Evolutionary conservation across 2,329 filamentous ascomycete species (phyloP), one percentile per base, ranked within the genome.

Genomic region (Talaromyces atroroseus): DNA sequence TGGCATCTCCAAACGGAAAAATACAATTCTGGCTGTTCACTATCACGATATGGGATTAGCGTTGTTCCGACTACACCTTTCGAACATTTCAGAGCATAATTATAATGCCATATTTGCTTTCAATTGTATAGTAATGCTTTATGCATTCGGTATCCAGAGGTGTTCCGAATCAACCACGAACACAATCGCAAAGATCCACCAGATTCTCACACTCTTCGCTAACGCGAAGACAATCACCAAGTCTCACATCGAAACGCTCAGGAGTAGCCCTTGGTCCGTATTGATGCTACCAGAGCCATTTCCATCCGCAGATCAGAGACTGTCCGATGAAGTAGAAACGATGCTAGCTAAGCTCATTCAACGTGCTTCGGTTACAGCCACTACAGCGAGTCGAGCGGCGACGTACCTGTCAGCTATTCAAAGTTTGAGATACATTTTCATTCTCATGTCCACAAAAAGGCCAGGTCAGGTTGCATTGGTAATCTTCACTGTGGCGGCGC

Each of bases 81-180:
- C 38, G 3, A 53, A 58, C 34, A 44, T 54, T 21, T 34, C 45
- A 2, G 29, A 20, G 16, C 36, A 45, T 14, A 54, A 52, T 14
- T 53, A 58, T 24, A 38, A 58, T 23, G 20, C 40, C 14, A 26
- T 53, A 8, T 50, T 58, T 46, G 51, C 44, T 3, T 58, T 58
- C 49, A 45, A 38, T 10, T 34, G 36, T 36, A 49, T 58, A 23
- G 46, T 54, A 26, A 53, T 49, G 38, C 21, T 50, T 8, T 54
- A 58, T 29, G 46, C 50, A 8, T 58, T 54, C 47, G 56, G 56
- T 5, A 58, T 54, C 32, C 51, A 58, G 45, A 42, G 51, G 23
- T 50, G 46, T n/a, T 56, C 53, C 14, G 53, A 49, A 44, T 49
- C 52, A 1, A 54, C 45, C 3, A 46, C 45, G n/a, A 53, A 48